Evolutionary conservation across 2,329 filamentous ascomycete genomes (phyloP), one percentile per base, ranked within the genome.

Genomic region (Exophiala phaeomuriformis): DNA sequence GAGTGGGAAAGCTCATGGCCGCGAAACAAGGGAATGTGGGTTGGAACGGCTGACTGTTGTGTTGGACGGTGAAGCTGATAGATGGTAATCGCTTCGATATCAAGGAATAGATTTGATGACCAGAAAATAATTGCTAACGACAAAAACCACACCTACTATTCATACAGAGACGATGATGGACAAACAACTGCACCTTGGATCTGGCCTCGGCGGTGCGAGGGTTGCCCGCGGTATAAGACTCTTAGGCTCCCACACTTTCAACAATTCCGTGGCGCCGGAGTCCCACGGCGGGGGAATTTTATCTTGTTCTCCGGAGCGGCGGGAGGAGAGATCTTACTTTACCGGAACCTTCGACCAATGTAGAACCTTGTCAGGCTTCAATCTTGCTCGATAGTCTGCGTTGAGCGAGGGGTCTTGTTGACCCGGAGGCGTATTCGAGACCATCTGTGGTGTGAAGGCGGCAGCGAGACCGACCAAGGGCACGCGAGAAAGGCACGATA

Each of bases 401-500:
- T 41, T 48, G 30, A 35, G 30, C 42, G 44, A 42, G 31, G 54
- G 32, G 45, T 12, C 30, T 31, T 39, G 36, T 44, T 51, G 49
- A 53, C 32, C 31, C 41, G 36, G 32, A 28, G 44, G 49, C 49
- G 57, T 57, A 52, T 55, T 45, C 45, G 48, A 47, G 45, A 29
- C 27, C 28, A 8, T 57, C 41, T 52, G 39, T 59, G 57, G 54
- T 59, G 57, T 59, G 57, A 59, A 59, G 51, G 57, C 54, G 54
- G 45, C 36, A 50, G 46, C 32, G 46, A 40, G 41, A 59, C 48
- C 55, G 57, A 59, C 57, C 53, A 59, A 57, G 40, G 54, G 40
- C 49, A 51, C 46, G 45, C 49, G 44, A 59, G 57, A 53, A 50
- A 41, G 32, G 10, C 36, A 33, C 43, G 27, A 52, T 49, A 29